Base-by-base conservation (phyloP, 176 grass and related monocot species). In the Lolium perenne region DNA sequence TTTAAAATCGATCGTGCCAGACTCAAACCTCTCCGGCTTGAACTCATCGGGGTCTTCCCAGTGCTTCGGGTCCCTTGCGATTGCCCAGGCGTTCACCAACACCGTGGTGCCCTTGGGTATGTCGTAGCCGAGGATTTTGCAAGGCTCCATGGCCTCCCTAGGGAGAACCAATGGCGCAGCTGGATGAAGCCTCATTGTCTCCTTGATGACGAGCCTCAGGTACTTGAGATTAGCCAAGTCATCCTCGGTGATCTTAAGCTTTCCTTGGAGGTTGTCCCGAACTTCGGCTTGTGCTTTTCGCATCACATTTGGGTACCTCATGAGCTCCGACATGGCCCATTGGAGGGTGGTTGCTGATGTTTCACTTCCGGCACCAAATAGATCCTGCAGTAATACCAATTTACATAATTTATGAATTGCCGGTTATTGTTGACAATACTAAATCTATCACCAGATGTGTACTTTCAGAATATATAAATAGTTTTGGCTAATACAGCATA, bases 241-340 rank as follows among this genome's bases (percentile, higher is more conserved):
- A 2, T 71, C 80, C 13, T 83, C 67, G 1, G 66, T 72, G 49
- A 83, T 15, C 8, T 16, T 26, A 0, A 14, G 8, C 5, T 71
- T 82, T 0, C 66, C 50, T 17, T 45, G 50, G n/a, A 82, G 35
- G 0, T 10, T 26, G n/a, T 25, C 10, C 0, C 51, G 66, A 0
- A 83, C 4, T 22, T 83, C 67, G 14, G 32, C 20, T 26, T 82
- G 66, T 7, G 35, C 80, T 11, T 82, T 82, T 0, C 0, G 7
- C 80, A 83, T 83, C 35, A 29, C 80, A 6, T 25, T 26, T 17
- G 80, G 67, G 35, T 83, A 12, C 8, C 67, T 71, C 66, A 83
- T 72, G 7, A 83, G 80, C 38, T 83, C 80, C 2, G 80, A 72
- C 67, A 83, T 83, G n/a, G 62, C 79, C 79, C 61, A 81, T 7